These are phyloP conservation scores for Aspergillus nomiae DNA, from an alignment of 2,329 filamentous ascomycete species.

Conservation along the genomic window DNA sequence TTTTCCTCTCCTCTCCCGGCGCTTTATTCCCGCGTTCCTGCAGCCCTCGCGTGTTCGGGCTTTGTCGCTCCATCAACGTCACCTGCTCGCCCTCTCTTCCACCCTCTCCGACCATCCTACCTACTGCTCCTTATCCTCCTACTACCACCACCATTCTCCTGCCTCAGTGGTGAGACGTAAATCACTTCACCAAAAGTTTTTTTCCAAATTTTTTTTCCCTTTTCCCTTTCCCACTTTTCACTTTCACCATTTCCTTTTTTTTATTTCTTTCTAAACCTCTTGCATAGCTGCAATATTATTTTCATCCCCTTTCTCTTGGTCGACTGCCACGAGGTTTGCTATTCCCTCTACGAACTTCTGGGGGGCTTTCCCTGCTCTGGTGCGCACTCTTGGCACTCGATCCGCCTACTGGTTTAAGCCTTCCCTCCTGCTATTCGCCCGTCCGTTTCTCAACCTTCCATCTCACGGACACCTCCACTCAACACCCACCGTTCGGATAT, in stretches of 20 bases:
- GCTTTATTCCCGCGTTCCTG: conserved; percentile 32
- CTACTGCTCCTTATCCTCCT: conserved; percentile 16
- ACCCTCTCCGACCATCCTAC: conserved; percentile 16
- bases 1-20: conserved; percentile 22
- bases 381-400: conserved; percentile 34
- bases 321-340: conserved; percentile 13
- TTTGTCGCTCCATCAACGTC: conserved; percentile 37
- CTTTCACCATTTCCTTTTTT: conserved; percentile 6
- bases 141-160: conserved; percentile 18
- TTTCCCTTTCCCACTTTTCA: conserved; percentile 21
- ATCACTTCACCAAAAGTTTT: conserved; percentile 15
- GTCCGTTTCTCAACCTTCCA: conserved; percentile 35
- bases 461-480: conserved; percentile 34
- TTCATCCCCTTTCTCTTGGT: conserved; percentile 13
- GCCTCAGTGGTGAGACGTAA: conserved; percentile 20
- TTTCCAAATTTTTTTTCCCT: conserved; percentile 16
- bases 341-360: conserved; percentile 17
- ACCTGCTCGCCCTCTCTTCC: conserved; percentile 29
- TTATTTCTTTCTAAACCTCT: background rate
- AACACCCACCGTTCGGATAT: conserved; percentile 36
- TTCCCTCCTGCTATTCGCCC: conserved; percentile 27
- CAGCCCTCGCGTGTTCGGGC: conserved; percentile 33
- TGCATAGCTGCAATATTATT: conserved; percentile 12
- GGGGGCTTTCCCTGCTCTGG: conserved; percentile 14
- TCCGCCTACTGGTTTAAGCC: conserved; percentile 26